Conservation (phyloP, 2,329 filamentous ascomycete genomes). For the Apiospora koreana region DNA sequence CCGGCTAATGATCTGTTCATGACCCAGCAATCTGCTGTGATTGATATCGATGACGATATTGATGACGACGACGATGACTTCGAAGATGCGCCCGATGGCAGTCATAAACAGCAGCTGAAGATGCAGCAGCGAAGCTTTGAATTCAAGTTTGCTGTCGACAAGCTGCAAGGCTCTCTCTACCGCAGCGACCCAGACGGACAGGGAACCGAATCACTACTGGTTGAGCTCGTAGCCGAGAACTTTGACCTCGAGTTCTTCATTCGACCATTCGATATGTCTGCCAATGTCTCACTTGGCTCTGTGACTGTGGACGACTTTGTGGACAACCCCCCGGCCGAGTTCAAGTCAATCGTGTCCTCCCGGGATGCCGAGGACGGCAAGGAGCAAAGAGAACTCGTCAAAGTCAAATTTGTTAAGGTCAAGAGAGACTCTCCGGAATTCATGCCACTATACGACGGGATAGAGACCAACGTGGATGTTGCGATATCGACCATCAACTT, state of each 20-base stretch:
- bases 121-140: slow-evolving; percentile 91
- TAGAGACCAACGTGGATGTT: slow-evolving; percentile 90
- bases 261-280: slow-evolving; percentile 87
- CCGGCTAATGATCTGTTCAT: slow-evolving; percentile 66
- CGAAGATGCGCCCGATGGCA: slow-evolving; percentile 65
- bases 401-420: slow-evolving; percentile 86
- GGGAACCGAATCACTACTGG: slow-evolving; percentile 77
- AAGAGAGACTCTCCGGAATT: slow-evolving; percentile 93
- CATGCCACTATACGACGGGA: slow-evolving; percentile 84
- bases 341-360: slow-evolving; percentile 97
- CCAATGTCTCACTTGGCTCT: slow-evolving; percentile 84
- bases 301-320: slow-evolving; percentile 94
- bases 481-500: slow-evolving; percentile 94
- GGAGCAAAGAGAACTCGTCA: slow-evolving; percentile 79
- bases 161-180: slow-evolving; percentile 89
- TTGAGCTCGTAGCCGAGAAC: slow-evolving; percentile 86
- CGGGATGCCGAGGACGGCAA: slow-evolving; percentile 70
- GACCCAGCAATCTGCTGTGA: slow-evolving; percentile 71
- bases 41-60: slow-evolving; percentile 71
- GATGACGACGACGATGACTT: slow-evolving; percentile 68
- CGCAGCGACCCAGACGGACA: slow-evolving; percentile 78
- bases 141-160: slow-evolving; percentile 94
- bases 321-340: slow-evolving; percentile 82
- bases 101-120: slow-evolving; percentile 60
- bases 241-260: slow-evolving; percentile 89